These are phyloP conservation scores for Colletotrichum melonis DNA, from an alignment of 2,329 filamentous ascomycete genomes.

Conservation along the genomic window DNA sequence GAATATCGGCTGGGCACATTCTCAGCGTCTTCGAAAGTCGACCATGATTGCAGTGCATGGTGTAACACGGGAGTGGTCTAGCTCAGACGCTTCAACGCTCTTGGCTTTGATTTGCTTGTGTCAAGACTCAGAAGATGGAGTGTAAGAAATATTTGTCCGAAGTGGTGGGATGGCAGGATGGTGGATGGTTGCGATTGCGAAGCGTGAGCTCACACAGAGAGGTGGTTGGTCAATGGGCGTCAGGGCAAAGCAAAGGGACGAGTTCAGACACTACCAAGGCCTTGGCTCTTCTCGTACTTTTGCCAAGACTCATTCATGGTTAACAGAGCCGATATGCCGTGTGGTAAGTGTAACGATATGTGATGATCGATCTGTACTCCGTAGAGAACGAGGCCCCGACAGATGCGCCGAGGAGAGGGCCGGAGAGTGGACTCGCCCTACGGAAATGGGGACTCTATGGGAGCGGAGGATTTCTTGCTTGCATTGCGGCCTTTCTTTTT, in stretches of 20 bases:
- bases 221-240: constrained; percentile 9
- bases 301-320: neutral
- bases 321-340: neutral
- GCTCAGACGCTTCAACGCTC: neutral
- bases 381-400: neutral
- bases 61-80: neutral
- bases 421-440: neutral
- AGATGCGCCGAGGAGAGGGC: neutral
- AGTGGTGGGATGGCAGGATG: constrained; percentile 7
- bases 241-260: neutral
- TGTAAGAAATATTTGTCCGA: neutral
- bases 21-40: neutral
- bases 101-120: neutral
- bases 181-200: neutral
- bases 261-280: neutral
- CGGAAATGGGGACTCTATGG: neutral
- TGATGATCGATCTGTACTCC: neutral
- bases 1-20: neutral
- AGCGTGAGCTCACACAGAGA: neutral
- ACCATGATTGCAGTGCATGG: neutral
- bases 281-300: neutral
- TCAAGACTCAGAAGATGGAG: neutral
- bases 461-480: neutral
- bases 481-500: neutral
- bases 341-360: too few relatives aligned